Percentiles rank a stretch among this genome's conserved stretches.
Evolutionary conservation across 2,329 filamentous ascomycete species (phyloP).

Genomic region (Cryphonectria radicalis): DNA sequence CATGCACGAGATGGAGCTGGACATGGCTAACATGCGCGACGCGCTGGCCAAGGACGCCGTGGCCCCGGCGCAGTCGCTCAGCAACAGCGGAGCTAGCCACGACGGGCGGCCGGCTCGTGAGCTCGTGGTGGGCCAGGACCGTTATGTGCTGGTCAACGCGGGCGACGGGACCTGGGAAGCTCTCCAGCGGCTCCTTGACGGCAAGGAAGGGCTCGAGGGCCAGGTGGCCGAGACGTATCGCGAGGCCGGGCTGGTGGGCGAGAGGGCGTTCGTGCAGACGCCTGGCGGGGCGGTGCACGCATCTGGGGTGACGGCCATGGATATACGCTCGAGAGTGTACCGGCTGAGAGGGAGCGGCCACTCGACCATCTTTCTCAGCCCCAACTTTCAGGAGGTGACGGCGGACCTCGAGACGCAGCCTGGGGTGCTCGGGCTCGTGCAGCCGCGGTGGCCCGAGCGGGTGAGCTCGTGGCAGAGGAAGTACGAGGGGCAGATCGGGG

Average conservation of each 20-base stretch:
- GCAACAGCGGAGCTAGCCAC: conserved; percentile 54
- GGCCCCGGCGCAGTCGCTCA: conserved; percentile 57
- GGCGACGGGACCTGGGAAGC: conserved; percentile 54
- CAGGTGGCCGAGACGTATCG: conserved; percentile 39
- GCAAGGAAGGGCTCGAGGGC: conserved; percentile 43
- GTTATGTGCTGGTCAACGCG: conserved; percentile 58
- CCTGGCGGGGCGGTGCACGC: conserved; percentile 39
- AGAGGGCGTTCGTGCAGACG: conserved; percentile 40
- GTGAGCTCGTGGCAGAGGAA: conserved; percentile 42
- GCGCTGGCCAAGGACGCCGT: conserved; percentile 53
- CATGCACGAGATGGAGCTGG: conserved; percentile 61
- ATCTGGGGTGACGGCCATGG: conserved; percentile 53
- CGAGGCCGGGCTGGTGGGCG: conserved; percentile 45
- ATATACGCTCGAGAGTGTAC: conserved; percentile 57
- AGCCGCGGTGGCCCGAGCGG: conserved; percentile 37
- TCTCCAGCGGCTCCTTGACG: conserved; percentile 54
- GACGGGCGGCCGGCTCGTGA: conserved; percentile 56
- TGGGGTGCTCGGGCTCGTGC: conserved; percentile 39
- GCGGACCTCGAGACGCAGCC: conserved; percentile 48
- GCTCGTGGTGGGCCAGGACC: conserved; percentile 59
- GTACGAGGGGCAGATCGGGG: conserved; percentile 28
- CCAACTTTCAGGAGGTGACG: conserved; percentile 49
- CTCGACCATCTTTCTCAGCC: conserved; percentile 58
- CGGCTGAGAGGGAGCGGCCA: conserved; percentile 51
- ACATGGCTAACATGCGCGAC: conserved; percentile 56